Base-by-base conservation (phyloP, 2,329 filamentous ascomycete species). In the Coniochaeta hoffmannii region DNA sequence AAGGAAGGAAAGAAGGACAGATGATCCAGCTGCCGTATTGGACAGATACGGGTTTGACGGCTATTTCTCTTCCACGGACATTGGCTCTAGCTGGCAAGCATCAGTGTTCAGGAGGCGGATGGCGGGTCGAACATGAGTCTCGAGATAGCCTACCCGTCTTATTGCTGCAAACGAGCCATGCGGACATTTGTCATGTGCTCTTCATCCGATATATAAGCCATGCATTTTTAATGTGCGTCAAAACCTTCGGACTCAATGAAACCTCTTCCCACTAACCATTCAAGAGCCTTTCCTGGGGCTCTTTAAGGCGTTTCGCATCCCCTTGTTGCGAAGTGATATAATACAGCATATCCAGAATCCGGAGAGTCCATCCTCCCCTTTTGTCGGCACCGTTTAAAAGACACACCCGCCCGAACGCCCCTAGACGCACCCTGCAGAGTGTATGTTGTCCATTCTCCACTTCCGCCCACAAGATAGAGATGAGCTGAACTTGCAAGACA, bases 1-100 rank as follows among this genome's bases (percentile, higher is more conserved):
- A 52, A 46, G 49, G 26, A 51, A 24, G 15, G 46, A 53, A 36
- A 50, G 35, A 54, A 57, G 14, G 53, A 55, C 14, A 36, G 24
- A 35, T 46, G 41, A 46, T 46, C 17, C 7, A 22, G 8, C n/a
- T 30, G 10, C 14, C 12, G 9, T 19, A 17, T 15, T 28, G 35
- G 15, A 28, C 10, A 31, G 5, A 19, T 34, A 28, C 52, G 9
- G 32, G 3, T 30, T 14, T 38, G 53, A 17, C 17, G 17, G n/a
- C n/a, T 46, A 5, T 6, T n/a, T 38, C 15, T 26, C 17, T 26
- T 34, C n/a, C 8, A 7, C 19, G 17, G 10, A 32, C 15, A 12
- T 26, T 32, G 19, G 10, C 22, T 46, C 26, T 26, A 15, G 41
- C 22, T 44, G 8, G 22, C 41, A 15, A n/a, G 41, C 22, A 10